phyloP scores from a whole-genome alignment of 805 yeast species.

The Candida argentea region DNA sequence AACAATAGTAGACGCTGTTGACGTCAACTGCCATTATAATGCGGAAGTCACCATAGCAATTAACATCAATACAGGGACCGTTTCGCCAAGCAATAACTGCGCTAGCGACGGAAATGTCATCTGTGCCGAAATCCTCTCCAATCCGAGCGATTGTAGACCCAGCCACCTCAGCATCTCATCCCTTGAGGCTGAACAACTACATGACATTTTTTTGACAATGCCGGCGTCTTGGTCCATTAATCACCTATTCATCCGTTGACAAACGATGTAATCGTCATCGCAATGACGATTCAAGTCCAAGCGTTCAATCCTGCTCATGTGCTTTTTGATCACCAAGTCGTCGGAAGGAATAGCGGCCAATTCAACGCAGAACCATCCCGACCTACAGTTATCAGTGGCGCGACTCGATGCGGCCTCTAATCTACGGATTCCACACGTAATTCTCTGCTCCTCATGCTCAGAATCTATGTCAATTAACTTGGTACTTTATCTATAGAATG shows the following conservation, averaged over 20 bases:
- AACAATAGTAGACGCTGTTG: slow-evolving; percentile 34
- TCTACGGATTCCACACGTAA: too few species aligned
- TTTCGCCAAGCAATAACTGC: slow-evolving; percentile 51
- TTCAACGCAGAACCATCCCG: too few species aligned
- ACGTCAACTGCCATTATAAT: slow-evolving; percentile 30
- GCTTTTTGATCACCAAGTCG: too few species aligned
- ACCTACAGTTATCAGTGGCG: too few species aligned
- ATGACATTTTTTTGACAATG: slow-evolving; percentile 41
- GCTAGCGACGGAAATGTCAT: slow-evolving; percentile 80
- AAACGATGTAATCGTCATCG: slow-evolving; percentile 6
- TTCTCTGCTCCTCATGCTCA: too few species aligned
- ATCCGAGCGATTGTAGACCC: slow-evolving; percentile 56
- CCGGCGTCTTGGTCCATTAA: slow-evolving; percentile 46
- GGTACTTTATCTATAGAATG: too few species aligned
- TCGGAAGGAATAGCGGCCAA: too few species aligned
- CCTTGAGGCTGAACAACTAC: slow-evolving; percentile 68
- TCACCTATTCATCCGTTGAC: slow-evolving; percentile 33
- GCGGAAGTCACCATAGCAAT: slow-evolving; percentile 25
- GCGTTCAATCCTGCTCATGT: too few species aligned
- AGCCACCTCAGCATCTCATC: slow-evolving; percentile 76
- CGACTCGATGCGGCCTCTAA: too few species aligned
- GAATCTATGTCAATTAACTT: too few species aligned
- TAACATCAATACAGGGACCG: slow-evolving; percentile 38
- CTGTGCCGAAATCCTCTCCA: slow-evolving; percentile 61
- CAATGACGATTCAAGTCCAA: too few species aligned